These are phyloP conservation scores for Liquidambar formosana DNA, from an alignment of 164 flowering plant species.

Conservation along the genomic window DNA sequence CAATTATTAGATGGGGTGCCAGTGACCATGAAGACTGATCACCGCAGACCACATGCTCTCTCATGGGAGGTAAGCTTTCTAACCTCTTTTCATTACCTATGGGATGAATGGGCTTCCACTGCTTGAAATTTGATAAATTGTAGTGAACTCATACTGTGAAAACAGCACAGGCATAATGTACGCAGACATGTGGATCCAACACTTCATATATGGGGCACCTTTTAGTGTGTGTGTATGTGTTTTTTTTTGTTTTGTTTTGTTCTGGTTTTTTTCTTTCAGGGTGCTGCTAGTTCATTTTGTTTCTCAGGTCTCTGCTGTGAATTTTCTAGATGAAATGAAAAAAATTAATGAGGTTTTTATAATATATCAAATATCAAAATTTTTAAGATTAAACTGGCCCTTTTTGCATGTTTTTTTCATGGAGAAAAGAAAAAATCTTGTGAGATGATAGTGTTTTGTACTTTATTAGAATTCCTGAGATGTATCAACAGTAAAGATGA, in stretches of 20 bases:
- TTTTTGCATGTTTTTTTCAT: background rate
- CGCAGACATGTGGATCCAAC: background rate
- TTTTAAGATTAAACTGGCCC: background rate
- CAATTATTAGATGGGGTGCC: slow-evolving; percentile 46
- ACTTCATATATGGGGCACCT: background rate
- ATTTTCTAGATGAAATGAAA: background rate
- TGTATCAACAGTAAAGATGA: too few species aligned
- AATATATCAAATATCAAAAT: too few species aligned
- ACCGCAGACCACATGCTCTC: slow-evolving; percentile 91
- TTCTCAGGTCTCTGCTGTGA: background rate
- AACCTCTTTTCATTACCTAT: background rate
- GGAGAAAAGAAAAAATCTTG: too few species aligned
- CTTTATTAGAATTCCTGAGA: too few species aligned
- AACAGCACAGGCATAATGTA: background rate
- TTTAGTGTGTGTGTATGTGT: too few species aligned
- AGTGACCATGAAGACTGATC: slow-evolving; percentile 60
- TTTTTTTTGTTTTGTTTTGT: too few species aligned
- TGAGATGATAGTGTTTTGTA: too few species aligned
- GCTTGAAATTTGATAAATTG: too few species aligned
- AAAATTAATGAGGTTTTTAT: too few species aligned
- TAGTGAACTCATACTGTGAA: too few species aligned
- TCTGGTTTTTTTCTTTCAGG: background rate
- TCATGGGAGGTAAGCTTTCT: slow-evolving; percentile 88
- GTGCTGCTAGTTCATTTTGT: background rate
- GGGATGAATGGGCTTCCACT: background rate